Evolutionary conservation across 2,329 filamentous ascomycete genomes (phyloP).

Genomic region (Ceratocystiopsis sp.): DNA sequence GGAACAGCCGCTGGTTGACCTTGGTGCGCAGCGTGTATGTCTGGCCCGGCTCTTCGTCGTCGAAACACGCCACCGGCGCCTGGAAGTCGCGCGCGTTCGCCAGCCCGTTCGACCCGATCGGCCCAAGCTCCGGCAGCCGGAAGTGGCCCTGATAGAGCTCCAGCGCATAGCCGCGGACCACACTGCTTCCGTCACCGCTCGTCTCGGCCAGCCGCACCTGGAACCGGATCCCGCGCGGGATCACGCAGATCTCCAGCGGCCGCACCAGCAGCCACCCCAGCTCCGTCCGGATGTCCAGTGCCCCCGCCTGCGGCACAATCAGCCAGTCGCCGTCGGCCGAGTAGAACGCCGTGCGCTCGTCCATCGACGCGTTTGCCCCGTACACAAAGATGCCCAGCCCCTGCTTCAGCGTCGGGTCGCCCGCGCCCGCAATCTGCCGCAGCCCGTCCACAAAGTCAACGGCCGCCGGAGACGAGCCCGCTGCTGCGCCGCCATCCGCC

Average conservation of each 20-base stretch:
- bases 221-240: slow-evolving; percentile 59
- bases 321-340: slow-evolving; percentile 67
- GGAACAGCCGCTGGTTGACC: slow-evolving; percentile 51
- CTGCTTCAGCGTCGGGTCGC: slow-evolving; percentile 61
- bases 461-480: too few relatives aligned
- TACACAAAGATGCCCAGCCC: slow-evolving; percentile 71
- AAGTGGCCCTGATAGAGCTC: slow-evolving; percentile 62
- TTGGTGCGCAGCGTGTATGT: slow-evolving; percentile 40
- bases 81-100: slow-evolving; percentile 64
- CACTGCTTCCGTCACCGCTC: too few relatives aligned
- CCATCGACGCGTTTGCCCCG: slow-evolving; percentile 64
- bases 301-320: slow-evolving; percentile 59
- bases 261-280: slow-evolving; percentile 58
- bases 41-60: slow-evolving; percentile 31
- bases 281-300: slow-evolving; percentile 61
- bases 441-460: slow-evolving; percentile 38
- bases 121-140: slow-evolving; percentile 52
- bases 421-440: slow-evolving; percentile 59
- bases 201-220: slow-evolving; percentile 47
- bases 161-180: slow-evolving; percentile 55
- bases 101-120: slow-evolving; percentile 58
- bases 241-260: slow-evolving; percentile 61
- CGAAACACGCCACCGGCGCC: slow-evolving; percentile 50
- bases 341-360: slow-evolving; percentile 58
- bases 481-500: too few relatives aligned